A percentile compares a stretch with the other conserved stretches of the same genome.
Evolutionary conservation across 164 flowering plant genomes (phyloP).

Genomic region (Chimonanthus salicifolius): DNA sequence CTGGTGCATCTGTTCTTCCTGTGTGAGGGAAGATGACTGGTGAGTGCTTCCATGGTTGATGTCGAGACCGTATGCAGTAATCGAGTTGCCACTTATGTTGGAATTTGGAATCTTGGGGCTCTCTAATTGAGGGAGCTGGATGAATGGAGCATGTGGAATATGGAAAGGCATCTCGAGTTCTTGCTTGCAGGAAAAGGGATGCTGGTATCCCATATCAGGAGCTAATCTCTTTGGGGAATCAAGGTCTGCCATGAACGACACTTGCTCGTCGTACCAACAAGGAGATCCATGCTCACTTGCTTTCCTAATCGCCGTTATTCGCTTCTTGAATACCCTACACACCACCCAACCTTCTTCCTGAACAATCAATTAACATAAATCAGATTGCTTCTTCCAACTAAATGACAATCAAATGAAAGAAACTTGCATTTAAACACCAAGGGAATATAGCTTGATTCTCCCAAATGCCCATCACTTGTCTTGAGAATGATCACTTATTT

Average conservation of each 20-base stretch:
- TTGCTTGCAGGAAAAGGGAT: conserved; percentile 58
- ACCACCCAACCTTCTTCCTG: conserved; percentile 98
- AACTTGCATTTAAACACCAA: neutral
- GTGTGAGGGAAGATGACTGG: conserved; percentile 38
- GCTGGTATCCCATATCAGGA: conserved; percentile 25
- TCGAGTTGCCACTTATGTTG: conserved; percentile 32
- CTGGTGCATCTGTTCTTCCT: conserved; percentile 45
- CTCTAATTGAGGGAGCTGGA: conserved; percentile 78
- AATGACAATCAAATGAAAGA: neutral
- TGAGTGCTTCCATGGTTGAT: conserved; percentile 29
- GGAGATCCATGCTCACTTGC: conserved; percentile 57
- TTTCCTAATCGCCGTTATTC: conserved; percentile 46
- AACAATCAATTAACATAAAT: neutral
- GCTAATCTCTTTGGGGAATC: conserved; percentile 48
- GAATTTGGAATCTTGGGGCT: conserved; percentile 61
- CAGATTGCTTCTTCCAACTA: neutral
- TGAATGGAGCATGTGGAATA: conserved; percentile 43
- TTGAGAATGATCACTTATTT: neutral
- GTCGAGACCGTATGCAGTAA: conserved; percentile 29
- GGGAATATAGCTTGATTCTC: neutral
- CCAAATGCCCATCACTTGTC: neutral
- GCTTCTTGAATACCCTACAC: conserved; percentile 90
- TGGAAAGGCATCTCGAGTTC: conserved; percentile 58
- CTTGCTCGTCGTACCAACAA: conserved; percentile 84
- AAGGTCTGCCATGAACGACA: conserved; percentile 71